Percentiles rank a stretch among this genome's conserved stretches.
phyloP scores from a whole-genome alignment of 139 green algal genomes.

The Asterochloris erici region DNA sequence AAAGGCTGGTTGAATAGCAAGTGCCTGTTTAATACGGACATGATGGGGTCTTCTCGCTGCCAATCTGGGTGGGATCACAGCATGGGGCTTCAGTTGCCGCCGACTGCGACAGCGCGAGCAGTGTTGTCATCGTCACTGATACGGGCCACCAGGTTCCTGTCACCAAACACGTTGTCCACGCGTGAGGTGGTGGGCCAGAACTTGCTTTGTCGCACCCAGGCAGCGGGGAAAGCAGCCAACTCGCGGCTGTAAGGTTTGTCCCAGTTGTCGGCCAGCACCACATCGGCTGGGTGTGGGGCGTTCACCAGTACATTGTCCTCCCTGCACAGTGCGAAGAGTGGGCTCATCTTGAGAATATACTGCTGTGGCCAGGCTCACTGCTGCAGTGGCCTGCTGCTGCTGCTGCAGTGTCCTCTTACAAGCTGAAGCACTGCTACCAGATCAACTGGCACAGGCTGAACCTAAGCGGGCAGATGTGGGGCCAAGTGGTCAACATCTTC shows the following conservation, averaged over 20 bases:
- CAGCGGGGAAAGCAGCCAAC: conserved; percentile 85
- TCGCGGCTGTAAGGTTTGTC: conserved; percentile 90
- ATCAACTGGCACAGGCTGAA: too few relatives aligned
- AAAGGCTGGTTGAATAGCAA: too few relatives aligned
- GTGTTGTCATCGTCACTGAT: neutral
- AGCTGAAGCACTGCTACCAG: too few relatives aligned
- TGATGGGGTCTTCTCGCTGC: too few relatives aligned
- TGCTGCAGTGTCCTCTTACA: too few relatives aligned
- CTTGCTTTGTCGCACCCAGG: conserved; percentile 90
- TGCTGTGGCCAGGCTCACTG: too few relatives aligned
- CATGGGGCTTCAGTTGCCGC: neutral
- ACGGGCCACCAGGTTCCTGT: conserved; percentile 79
- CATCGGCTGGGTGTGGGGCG: conserved; percentile 81
- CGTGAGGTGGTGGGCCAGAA: conserved; percentile 94
- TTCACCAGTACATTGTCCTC: conserved; percentile 94
- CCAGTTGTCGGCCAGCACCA: conserved; percentile 85
- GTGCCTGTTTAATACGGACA: too few relatives aligned
- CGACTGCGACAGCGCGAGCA: conserved; percentile 10
- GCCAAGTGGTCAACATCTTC: too few relatives aligned
- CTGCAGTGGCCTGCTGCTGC: too few relatives aligned
- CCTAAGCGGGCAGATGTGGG: too few relatives aligned
- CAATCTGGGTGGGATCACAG: too few relatives aligned
- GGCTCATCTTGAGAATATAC: too few relatives aligned
- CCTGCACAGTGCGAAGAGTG: neutral
- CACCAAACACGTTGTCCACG: conserved; percentile 98